These are phyloP conservation scores for Trichophyton simii DNA, from an alignment of 2,329 filamentous ascomycete genomes.

Conservation along the genomic window DNA sequence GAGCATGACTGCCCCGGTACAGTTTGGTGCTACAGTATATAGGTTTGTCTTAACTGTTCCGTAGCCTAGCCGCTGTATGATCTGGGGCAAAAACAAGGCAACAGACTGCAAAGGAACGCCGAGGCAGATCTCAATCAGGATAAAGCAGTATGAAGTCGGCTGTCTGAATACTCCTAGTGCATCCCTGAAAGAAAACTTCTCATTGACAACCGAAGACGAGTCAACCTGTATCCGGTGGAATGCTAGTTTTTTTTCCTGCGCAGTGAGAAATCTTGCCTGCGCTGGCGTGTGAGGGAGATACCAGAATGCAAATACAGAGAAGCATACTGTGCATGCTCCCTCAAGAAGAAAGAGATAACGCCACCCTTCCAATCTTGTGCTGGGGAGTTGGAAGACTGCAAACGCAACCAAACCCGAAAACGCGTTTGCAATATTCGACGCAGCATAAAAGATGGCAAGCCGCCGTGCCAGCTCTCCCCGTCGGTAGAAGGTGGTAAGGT, in stretches of 20 bases:
- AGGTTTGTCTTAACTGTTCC: constrained; percentile 57
- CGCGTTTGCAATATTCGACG: constrained; percentile 58
- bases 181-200: constrained; percentile 42
- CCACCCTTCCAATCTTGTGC: constrained; percentile 38
- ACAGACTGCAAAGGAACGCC: constrained; percentile 48
- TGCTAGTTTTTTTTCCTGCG: constrained; percentile 55
- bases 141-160: constrained; percentile 42
- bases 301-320: constrained; percentile 53
- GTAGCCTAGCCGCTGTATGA: constrained; percentile 42
- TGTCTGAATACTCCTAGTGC: constrained; percentile 43
- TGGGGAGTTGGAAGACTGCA: constrained; percentile 48
- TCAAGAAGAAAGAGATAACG: constrained; percentile 47
- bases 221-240: constrained; percentile 65
- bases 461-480: constrained; percentile 58
- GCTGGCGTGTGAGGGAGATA: constrained; percentile 55
- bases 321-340: constrained; percentile 46
- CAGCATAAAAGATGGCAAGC: constrained; percentile 63
- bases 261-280: constrained; percentile 52
- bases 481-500: constrained; percentile 55
- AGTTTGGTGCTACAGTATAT: constrained; percentile 70
- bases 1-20: constrained; percentile 59
- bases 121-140: constrained; percentile 47
- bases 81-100: constrained; percentile 46
- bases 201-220: constrained; percentile 52
- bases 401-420: constrained; percentile 50